Evolutionary conservation across 139 green algal genomes (phyloP), one percentile per base, ranked within the genome.

Genomic region (Chlamydomonas schloesseri): DNA sequence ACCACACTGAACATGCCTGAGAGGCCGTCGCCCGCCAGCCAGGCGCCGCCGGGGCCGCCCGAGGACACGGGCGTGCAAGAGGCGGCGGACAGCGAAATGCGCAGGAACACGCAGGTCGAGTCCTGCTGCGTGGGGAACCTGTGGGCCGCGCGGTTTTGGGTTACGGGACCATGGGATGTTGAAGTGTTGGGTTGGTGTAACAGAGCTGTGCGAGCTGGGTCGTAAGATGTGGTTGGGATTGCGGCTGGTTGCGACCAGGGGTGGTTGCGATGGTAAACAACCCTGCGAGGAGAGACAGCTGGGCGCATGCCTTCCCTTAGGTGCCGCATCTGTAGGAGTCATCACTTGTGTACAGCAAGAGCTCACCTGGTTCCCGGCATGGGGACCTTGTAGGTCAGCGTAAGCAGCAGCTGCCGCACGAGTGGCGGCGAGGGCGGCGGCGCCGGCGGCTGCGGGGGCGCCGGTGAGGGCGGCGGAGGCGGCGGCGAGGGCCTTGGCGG

Each of bases 31-130:
- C 6, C n/a, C 11, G 23, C 29, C 18, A 71, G 64, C 60, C 18
- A 67, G 29, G 29, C 13, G 13, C 11, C 29, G 64, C n/a, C 64
- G n/a, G 29, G 64, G 26, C 13, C 26, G 62, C 3, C 55, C 8
- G 55, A 23, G 18, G 42, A n/a, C 73, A 23, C 20, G 10, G 74
- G 57, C 14, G 31, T 13, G 76, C 76, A 83, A 31, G 14, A 20
- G n/a, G 53, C 17, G 33, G 60, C 14, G 14, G 42, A 21, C 42
- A 46, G 28, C 29, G 33, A 14, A 31, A 75, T 33, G 14, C 11
- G 21, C 46, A 85, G 79, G 79, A 77, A 77, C n/a, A 76, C 47
- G 47, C 79, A 85, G 6, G 78, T 84, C 13, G 46, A 65, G 42
- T 67, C 64, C 42, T 64, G 8, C 64, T 84, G 78, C 46, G 8